Evolutionary conservation across 345 rosid genomes (phyloP), one percentile per base, ranked within the genome.

Genomic region (Eucalyptus curtisii): DNA sequence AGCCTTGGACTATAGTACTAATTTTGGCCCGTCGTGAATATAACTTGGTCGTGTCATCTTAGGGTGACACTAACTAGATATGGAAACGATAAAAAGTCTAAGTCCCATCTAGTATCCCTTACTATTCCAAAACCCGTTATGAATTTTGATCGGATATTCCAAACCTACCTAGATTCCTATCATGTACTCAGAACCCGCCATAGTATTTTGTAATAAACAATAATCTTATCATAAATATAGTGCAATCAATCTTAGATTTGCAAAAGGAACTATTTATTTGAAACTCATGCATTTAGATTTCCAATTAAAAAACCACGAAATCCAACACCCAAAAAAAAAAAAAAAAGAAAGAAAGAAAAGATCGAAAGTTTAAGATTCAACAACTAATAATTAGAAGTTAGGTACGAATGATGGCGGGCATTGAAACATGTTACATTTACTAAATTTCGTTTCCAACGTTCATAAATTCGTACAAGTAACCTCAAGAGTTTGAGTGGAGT

Each of bases 61-160:
- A 31, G 24, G 24, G 24, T 0, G 2, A 4, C 79, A 8, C 42
- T 31, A 5, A 7, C 14, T n/a, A 64, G 37, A 13, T 4, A 64
- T 64, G 11, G 2, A 64, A n/a, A 15, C 3, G 3, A 14, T 10
- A 64, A n/a, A 7, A 3, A n/a, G 13, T 14, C 17, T 15, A 8
- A 33, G 76, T n/a, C 76, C 40, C 76, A 14, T 64, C n/a, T 27
- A 61, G n/a, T 13, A 11, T 13, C 2, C 31, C 12, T 61, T 61
- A 5, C 31, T 61, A 61, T 12, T 64, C 20, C 16, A 10, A 64
- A 68, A 68, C 12, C 25, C 25, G 1, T 9, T 2, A 33, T 33
- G 44, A 24, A 55, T 55, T 37, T 68, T 15, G 80, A 19, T 68
- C 0, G 3, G 7, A 33, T 5, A 68, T 33, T 20, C 24, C 80